Evolutionary conservation across 148 eudicot genomes (phyloP).

Genomic region (Silene latifolia): DNA sequence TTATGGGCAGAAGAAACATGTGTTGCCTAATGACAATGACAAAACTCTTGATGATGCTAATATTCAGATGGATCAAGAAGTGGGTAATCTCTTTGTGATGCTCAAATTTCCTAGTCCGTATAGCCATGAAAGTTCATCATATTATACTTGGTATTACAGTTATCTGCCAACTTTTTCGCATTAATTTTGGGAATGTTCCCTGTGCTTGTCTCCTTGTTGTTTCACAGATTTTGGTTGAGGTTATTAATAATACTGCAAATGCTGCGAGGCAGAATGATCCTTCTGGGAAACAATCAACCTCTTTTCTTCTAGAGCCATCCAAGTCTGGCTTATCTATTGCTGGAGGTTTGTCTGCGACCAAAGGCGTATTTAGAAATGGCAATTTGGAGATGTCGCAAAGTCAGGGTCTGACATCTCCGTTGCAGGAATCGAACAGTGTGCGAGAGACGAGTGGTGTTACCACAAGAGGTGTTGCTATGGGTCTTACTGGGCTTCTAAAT

Average conservation of each 20-base stretch:
- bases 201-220: background rate
- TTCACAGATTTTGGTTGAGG: conserved; percentile 88
- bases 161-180: background rate
- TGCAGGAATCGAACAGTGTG: conserved; percentile 48
- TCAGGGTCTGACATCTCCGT: conserved; percentile 41
- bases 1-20: conserved; percentile 70
- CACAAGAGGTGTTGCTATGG: conserved; percentile 82
- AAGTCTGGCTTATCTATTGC: conserved; percentile 64
- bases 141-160: background rate
- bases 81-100: conserved; percentile 35
- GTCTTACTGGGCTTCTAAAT: conserved; percentile 85
- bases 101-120: background rate
- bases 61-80: conserved; percentile 97
- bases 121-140: background rate
- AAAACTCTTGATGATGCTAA: conserved; percentile 94
- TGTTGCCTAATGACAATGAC: conserved; percentile 74
- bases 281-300: conserved; percentile 40
- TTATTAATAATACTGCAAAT: conserved; percentile 32
- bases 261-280: conserved; percentile 47
- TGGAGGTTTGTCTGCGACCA: conserved; percentile 76
- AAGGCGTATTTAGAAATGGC: conserved; percentile 55
- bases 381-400: conserved; percentile 46
- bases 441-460: conserved; percentile 66
- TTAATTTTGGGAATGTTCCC: background rate
- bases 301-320: conserved; percentile 61